A percentile compares a stretch with the other conserved stretches of the same genome.
Conservation (phyloP, 768 basidiomycete genomes). For the Mycena belliarum region DNA sequence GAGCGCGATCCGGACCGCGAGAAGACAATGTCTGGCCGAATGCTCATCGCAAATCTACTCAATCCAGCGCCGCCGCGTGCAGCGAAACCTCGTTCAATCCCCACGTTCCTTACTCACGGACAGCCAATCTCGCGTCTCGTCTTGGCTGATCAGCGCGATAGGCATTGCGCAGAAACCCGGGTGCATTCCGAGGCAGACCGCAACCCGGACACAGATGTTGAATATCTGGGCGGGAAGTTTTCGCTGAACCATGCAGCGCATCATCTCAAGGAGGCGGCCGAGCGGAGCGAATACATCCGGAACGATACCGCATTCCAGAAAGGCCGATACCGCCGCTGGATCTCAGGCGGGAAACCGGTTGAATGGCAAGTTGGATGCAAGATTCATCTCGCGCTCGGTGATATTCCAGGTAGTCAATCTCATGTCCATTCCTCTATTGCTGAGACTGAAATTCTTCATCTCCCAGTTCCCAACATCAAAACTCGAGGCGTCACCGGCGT, state of each 20-base stretch:
- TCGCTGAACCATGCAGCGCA: slow-evolving; percentile 5
- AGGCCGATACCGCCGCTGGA: slow-evolving; percentile 1
- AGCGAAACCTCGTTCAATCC: background rate
- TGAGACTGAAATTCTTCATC: no score
- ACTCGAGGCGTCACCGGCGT: no score
- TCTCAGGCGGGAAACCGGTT: background rate
- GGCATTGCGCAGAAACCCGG: background rate
- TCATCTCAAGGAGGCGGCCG: background rate
- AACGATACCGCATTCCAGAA: background rate
- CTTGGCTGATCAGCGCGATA: background rate
- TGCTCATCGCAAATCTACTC: background rate
- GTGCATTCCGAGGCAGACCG: background rate
- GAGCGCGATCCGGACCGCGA: background rate
- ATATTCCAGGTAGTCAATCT: no score
- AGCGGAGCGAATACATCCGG: slow-evolving; percentile 5
- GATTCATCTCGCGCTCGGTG: background rate
- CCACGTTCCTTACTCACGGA: background rate
- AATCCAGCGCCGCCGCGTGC: background rate
- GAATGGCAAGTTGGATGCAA: background rate
- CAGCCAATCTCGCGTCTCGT: background rate
- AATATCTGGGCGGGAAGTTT: slow-evolving; percentile 3
- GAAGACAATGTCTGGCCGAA: background rate
- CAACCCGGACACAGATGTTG: background rate
- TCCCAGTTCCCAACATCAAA: no score
- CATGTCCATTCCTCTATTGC: no score